These are phyloP conservation scores for Pyricularia sp. DNA, from an alignment of 2,329 filamentous ascomycete species.

Conservation along the genomic window DNA sequence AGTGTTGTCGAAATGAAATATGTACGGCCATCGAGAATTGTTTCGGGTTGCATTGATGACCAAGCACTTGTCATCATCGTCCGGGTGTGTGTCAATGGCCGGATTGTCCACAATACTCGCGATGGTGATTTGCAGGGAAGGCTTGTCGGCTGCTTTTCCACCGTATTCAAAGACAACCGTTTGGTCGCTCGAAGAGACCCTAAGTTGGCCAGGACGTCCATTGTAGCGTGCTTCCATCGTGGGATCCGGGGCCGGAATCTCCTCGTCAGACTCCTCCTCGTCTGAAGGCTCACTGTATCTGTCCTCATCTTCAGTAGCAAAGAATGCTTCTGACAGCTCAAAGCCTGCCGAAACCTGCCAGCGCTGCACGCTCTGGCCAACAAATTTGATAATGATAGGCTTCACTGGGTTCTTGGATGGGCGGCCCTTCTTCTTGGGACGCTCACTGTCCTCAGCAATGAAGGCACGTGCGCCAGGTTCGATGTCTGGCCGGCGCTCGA, in stretches of 20 bases:
- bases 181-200: conserved; percentile 5
- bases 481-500: background rate
- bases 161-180: conserved; percentile 10
- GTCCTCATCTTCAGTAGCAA: background rate
- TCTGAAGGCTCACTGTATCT: background rate
- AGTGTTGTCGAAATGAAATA: conserved; percentile 12
- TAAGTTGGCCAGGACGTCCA: conserved; percentile 11
- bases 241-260: background rate
- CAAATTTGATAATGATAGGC: background rate
- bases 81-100: conserved; percentile 11
- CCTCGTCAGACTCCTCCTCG: background rate
- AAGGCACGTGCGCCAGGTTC: background rate
- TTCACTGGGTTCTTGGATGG: background rate
- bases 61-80: conserved; percentile 12
- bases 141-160: conserved; percentile 4
- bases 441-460: background rate
- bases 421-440: background rate
- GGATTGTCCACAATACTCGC: conserved; percentile 9
- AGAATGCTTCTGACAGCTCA: background rate
- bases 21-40: conserved; percentile 8
- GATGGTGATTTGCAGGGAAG: conserved; percentile 13
- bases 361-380: background rate
- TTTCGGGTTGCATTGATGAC: conserved; percentile 8
- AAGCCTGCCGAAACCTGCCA: background rate
- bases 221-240: conserved; percentile 6